Percentiles rank a stretch among this genome's conserved stretches.
Evolutionary conservation across 768 basidiomycete species (phyloP).

Genomic region (Suillus subluteus): DNA sequence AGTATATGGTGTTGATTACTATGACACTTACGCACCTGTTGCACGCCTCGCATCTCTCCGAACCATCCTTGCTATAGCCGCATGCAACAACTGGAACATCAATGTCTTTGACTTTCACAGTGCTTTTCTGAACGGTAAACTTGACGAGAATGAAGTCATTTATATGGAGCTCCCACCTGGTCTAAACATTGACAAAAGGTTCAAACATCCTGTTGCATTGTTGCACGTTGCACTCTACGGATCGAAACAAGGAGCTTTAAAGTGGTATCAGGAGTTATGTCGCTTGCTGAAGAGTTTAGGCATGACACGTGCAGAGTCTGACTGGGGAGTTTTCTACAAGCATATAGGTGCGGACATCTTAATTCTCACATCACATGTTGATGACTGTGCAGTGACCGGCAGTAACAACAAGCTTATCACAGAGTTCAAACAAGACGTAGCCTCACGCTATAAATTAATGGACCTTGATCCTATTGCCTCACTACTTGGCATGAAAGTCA

Average conservation of each 20-base stretch:
- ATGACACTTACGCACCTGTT: not conserved
- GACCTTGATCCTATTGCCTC: not conserved
- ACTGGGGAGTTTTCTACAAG: conserved; percentile 10
- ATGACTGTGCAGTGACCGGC: conserved; percentile 7
- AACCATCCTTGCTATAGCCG: not conserved
- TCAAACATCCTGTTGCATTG: too few relatives aligned
- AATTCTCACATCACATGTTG: conserved; percentile 7
- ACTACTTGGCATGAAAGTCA: not conserved
- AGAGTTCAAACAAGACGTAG: not conserved
- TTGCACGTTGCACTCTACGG: too few relatives aligned
- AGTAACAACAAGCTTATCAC: not conserved
- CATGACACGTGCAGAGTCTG: not conserved
- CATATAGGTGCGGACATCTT: not conserved
- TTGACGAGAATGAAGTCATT: not conserved
- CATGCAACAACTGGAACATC: not conserved
- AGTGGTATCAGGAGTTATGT: conserved; percentile 11
- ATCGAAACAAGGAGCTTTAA: too few relatives aligned
- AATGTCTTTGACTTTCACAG: not conserved
- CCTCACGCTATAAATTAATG: not conserved
- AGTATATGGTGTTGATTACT: not conserved
- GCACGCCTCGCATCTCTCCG: not conserved
- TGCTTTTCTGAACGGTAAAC: not conserved
- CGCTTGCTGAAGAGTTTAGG: not conserved
- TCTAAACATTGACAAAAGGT: not conserved
- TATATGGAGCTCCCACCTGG: conserved; percentile 17